A percentile compares a stretch with the other conserved stretches of the same genome.
Conservation (phyloP, 2,329 filamentous ascomycete species). For the Monascus ruber region DNA sequence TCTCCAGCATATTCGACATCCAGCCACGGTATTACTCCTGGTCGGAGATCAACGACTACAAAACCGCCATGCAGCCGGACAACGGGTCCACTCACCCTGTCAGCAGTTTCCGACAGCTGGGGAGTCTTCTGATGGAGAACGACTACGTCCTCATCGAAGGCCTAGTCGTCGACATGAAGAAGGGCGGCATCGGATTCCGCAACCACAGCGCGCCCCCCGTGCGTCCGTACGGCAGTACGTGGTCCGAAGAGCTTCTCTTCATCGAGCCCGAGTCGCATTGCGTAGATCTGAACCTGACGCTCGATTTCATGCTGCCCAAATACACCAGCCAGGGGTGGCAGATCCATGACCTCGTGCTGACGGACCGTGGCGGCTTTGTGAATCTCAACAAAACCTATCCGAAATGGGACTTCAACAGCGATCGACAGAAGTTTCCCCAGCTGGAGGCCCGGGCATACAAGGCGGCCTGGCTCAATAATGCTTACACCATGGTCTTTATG, state of each 20-base stretch:
- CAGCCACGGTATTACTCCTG: slow-evolving; percentile 21
- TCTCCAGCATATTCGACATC: slow-evolving; percentile 37
- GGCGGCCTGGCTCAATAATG: slow-evolving; percentile 35
- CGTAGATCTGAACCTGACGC: slow-evolving; percentile 29
- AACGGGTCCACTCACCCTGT: slow-evolving; percentile 20
- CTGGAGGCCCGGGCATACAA: slow-evolving; percentile 32
- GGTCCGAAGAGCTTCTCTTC: slow-evolving; percentile 40
- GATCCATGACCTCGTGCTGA: slow-evolving; percentile 19
- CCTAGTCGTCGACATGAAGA: slow-evolving; percentile 31
- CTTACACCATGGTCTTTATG: slow-evolving; percentile 26
- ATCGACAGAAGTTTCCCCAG: slow-evolving; percentile 26
- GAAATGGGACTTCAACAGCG: slow-evolving; percentile 10
- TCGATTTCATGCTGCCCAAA: slow-evolving; percentile 27
- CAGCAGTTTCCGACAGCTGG: slow-evolving; percentile 18
- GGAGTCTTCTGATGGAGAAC: slow-evolving; percentile 23
- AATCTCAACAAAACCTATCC: slow-evolving; percentile 28
- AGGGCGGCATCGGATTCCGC: slow-evolving; percentile 35
- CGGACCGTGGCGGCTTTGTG: slow-evolving; percentile 35
- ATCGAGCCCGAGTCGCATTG: slow-evolving; percentile 36
- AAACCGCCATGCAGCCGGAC: slow-evolving; percentile 8
- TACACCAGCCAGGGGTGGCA: slow-evolving; percentile 1
- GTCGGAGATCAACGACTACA: slow-evolving; percentile 3
- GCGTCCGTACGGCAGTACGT: slow-evolving; percentile 25
- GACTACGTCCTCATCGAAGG: slow-evolving; percentile 30
- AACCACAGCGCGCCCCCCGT: slow-evolving; percentile 33